Conservation (phyloP, 2,329 filamentous ascomycete species). For the Trichoderma brevicompactum region DNA sequence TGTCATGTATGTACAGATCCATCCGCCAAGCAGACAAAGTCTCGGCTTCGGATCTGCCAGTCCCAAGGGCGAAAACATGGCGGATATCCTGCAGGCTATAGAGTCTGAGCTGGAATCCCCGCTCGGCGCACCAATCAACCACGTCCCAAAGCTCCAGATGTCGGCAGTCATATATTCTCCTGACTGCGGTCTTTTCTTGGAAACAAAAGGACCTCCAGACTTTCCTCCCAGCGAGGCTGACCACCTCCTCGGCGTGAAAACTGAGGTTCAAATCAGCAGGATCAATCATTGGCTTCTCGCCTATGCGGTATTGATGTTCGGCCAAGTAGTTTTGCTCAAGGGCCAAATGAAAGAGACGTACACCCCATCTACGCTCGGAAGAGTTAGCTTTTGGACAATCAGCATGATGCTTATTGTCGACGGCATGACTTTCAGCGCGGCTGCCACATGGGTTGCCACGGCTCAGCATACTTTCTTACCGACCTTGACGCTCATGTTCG, state of each 20-base stretch:
- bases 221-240: constrained; percentile 56
- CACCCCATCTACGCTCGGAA: constrained; percentile 68
- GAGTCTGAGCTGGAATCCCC: constrained; percentile 67
- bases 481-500: constrained; percentile 57
- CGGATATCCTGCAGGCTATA: constrained; percentile 55
- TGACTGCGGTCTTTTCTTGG: constrained; percentile 69
- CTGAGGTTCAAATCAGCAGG: constrained; percentile 60
- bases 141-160: constrained; percentile 62
- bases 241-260: constrained; percentile 64
- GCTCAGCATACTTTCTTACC: constrained; percentile 61
- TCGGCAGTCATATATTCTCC: constrained; percentile 69
- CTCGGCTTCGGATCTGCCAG: constrained; percentile 41
- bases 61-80: constrained; percentile 41
- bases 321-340: constrained; percentile 66
- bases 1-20: constrained; percentile 81
- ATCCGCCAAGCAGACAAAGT: constrained; percentile 54
- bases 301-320: constrained; percentile 60
- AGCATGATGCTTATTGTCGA: constrained; percentile 67
- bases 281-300: constrained; percentile 64
- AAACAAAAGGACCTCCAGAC: constrained; percentile 65
- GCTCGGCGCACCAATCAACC: constrained; percentile 60
- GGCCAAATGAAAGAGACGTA: constrained; percentile 68
- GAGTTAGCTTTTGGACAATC: constrained; percentile 67
- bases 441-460: constrained; percentile 60
- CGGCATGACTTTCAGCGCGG: constrained; percentile 61